These are phyloP conservation scores for Magnusiomyces tetraspermus DNA, from an alignment of 1,139 yeast species.

Conservation along the genomic window DNA sequence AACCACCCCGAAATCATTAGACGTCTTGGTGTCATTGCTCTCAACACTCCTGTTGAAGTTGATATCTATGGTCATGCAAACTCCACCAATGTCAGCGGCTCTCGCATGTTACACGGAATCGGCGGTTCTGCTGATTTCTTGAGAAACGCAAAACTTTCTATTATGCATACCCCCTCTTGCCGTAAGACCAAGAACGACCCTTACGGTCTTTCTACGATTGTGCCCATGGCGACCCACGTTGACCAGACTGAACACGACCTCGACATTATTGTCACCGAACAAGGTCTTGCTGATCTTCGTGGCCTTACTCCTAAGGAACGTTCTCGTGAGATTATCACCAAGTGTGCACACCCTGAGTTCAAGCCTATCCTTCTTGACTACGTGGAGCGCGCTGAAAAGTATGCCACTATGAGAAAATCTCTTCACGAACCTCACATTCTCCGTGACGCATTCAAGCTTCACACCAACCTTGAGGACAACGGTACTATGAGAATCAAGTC, in stretches of 20 bases:
- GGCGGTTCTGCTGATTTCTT: conserved; percentile 98
- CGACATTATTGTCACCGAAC: conserved; percentile 88
- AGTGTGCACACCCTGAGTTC: conserved; percentile 93
- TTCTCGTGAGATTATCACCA: conserved; percentile 71
- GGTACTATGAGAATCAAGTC: conserved; percentile 91
- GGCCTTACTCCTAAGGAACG: conserved; percentile 93
- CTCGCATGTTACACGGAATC: conserved; percentile 93
- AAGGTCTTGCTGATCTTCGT: conserved; percentile 93
- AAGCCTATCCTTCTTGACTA: conserved; percentile 76
- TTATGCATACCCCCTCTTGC: conserved; percentile 97
- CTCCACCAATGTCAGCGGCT: conserved; percentile 93
- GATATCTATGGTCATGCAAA: conserved; percentile 97
- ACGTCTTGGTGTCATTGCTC: conserved; percentile 94
- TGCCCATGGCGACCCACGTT: conserved; percentile 89
- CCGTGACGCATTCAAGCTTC: conserved; percentile 90
- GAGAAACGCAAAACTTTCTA: conserved; percentile 89
- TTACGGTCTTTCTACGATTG: conserved; percentile 89
- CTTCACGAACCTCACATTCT: conserved; percentile 92
- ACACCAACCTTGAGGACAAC: conserved; percentile 75
- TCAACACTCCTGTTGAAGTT: conserved; percentile 99
- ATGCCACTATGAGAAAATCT: conserved; percentile 61
- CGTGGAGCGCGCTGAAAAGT: conserved; percentile 70
- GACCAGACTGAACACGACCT: conserved; percentile 98
- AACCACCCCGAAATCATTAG: conserved; percentile 94
- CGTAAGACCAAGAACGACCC: conserved; percentile 90